Base-by-base conservation (phyloP, 148 eudicot species). In the Euryodendron excelsum region DNA sequence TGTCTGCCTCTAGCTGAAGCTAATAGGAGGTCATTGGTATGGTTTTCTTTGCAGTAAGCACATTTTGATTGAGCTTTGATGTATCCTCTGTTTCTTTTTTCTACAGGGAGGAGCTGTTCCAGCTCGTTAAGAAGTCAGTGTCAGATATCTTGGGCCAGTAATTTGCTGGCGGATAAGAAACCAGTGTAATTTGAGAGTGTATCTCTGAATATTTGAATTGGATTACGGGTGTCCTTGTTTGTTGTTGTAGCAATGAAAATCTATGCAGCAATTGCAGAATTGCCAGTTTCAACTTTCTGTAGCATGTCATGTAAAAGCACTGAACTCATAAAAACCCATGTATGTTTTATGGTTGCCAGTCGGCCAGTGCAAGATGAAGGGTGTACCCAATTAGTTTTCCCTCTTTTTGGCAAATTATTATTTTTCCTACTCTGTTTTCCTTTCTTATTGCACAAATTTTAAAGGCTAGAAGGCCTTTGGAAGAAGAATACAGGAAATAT, bases 61-160 rank as follows among this genome's bases (percentile, higher is more conserved):
- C 5, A 12, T 2, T 17, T 45, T 12, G 30, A 8, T 75, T 60
- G 33, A 48, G 28, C 53, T 18, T 60, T 37, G 69, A 67, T 44
- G 15, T 21, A 5, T 37, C 74, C 9, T 63, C 69, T 79, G 21
- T 66, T 61, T 73, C 60, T 15, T 68, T 71, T 23, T 79, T 58
- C 11, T 15, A 74, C 87, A 96, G 99, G 91, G 86, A 91, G 84
- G 94, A 91, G 75, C 76, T 93, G 80, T 67, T 89, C 69, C 82
- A 75, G 52, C 71, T 23, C 70, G 63, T 91, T 81, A 93, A 85
- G 86, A 87, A 90, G 82, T 89, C 89, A 28, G 65, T 93, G 74
- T 81, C 98, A n/a, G 91, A 90, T 60, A 82, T 96, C 78, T 81
- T 96, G 88, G 99, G 97, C 33, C 92, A 91, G 87, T 95, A 78